Base-by-base conservation (phyloP, 306 rosid genomes). In the Mimosa pudica region DNA sequence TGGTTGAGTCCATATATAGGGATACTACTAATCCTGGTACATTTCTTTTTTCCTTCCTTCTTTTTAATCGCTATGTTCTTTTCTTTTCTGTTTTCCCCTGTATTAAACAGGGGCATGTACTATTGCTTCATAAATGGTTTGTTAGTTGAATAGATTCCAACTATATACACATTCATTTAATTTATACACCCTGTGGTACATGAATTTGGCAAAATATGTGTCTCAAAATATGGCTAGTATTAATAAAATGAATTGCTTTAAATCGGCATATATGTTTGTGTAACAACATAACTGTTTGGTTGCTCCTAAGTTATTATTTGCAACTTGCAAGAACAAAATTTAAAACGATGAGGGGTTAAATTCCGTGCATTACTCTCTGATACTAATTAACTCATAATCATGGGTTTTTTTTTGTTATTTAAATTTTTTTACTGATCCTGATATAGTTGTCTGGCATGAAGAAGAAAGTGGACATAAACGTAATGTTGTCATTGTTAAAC, bases 1-100 rank as follows among this genome's bases (percentile, higher is more conserved):
- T 92, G 98, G 93, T 92, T 65, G 95, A 94, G 49, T 85, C 93
- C 47, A n/a, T 94, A 57, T 92, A 79, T 91, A 84, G 80, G 0
- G 87, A 86, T 77, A 80, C 78, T 77, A 87, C 85, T 45, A 51
- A 63, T 51, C 33, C 94, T 44, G 92, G 97, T 92, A 91, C 4
- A 1, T 66, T 66, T 17, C 24, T n/a, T 17, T 14, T 4, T n/a
- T 5, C 5, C 54, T n/a, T 68, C 32, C 5, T 44, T 48, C 51
- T 4, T 10, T 33, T 68, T 4, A 30, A 30, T 4, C 4, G 10
- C 4, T 5, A 7, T 17, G 18, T 2, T 32, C 16, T 32, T 17
- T 63, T 30, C 12, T 18, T 3, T 58, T 60, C 36, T 61, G 36
- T 11, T 32, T n/a, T 13, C 45, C 2, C 44, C 44, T 63, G 10